Percentiles rank a stretch among this genome's conserved stretches.
Evolutionary conservation across 495 filamentous ascomycete species (phyloP).

Genomic region (Penicillium angulare): DNA sequence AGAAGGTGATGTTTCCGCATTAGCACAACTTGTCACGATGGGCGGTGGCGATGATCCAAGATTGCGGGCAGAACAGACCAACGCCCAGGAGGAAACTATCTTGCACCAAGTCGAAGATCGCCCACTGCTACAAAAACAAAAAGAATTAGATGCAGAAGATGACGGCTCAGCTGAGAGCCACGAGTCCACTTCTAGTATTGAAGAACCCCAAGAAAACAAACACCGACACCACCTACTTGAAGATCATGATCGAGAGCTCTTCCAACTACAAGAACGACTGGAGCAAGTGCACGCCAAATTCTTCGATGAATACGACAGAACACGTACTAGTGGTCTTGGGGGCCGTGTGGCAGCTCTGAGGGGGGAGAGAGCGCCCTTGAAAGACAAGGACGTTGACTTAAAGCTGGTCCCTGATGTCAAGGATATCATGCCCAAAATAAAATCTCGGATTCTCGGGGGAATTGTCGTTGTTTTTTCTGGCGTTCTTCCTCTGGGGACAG

Average conservation of each 20-base stretch:
- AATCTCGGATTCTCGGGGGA: conserved; percentile 65
- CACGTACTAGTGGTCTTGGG: conserved; percentile 47
- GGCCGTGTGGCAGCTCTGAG: conserved; percentile 59
- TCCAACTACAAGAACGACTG: conserved; percentile 69
- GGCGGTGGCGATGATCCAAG: conserved; percentile 67
- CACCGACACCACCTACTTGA: conserved; percentile 76
- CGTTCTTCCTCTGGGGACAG: conserved; percentile 75
- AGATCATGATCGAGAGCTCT: conserved; percentile 80
- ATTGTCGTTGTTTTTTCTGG: conserved; percentile 82
- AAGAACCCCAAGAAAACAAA: conserved; percentile 45
- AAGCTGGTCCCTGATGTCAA: conserved; percentile 82
- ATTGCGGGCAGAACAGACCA: conserved; percentile 69
- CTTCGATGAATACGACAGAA: conserved; percentile 74
- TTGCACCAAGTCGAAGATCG: conserved; percentile 86
- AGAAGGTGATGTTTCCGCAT: conserved; percentile 49
- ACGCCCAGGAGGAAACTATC: conserved; percentile 80
- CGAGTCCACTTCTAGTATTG: conserved; percentile 36
- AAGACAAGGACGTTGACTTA: conserved; percentile 58
- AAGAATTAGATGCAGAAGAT: conserved; percentile 81
- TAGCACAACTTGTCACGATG: conserved; percentile 77
- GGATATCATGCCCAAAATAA: conserved; percentile 74
- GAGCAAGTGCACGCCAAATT: conserved; percentile 72
- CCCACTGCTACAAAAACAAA: conserved; percentile 83
- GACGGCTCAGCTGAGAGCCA: conserved; percentile 52
- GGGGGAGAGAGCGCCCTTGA: conserved; percentile 48